Evolutionary conservation across 441 rosid species (phyloP).

Genomic region (Omphalea diandra): DNA sequence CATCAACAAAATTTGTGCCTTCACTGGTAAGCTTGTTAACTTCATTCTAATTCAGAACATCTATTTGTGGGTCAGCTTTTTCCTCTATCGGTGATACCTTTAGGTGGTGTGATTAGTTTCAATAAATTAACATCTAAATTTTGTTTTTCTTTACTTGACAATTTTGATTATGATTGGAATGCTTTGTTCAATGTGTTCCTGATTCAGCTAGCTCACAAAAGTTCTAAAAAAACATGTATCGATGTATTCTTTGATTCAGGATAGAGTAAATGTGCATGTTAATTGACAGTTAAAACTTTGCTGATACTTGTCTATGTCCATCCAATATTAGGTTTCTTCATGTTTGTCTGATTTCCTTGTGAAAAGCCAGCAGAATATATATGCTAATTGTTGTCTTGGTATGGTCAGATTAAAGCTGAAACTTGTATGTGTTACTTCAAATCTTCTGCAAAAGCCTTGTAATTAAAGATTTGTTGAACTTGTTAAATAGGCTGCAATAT

Average conservation of each 20-base stretch:
- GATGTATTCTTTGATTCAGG: background rate
- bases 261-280: background rate
- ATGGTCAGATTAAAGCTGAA: background rate
- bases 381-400: background rate
- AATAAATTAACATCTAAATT: background rate
- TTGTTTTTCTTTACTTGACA: background rate
- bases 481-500: background rate
- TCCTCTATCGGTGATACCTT: background rate
- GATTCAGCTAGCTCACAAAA: background rate
- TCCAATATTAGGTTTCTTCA: background rate
- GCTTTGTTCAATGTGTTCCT: background rate
- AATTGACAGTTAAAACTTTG: background rate
- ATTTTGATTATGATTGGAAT: background rate
- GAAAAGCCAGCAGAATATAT: background rate
- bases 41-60: slow-evolving; percentile 2
- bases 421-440: too few species aligned
- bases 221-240: background rate
- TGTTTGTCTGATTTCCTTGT: background rate
- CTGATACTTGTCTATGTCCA: background rate
- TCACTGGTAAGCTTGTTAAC: slow-evolving; percentile 62
- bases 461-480: background rate
- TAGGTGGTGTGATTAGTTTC: background rate
- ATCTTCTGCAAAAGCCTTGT: too few species aligned
- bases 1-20: slow-evolving; percentile 59
- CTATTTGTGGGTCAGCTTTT: background rate